Evolutionary conservation across 2,329 filamentous ascomycete genomes (phyloP).

Genomic region (Coniochaeta sp.): DNA sequence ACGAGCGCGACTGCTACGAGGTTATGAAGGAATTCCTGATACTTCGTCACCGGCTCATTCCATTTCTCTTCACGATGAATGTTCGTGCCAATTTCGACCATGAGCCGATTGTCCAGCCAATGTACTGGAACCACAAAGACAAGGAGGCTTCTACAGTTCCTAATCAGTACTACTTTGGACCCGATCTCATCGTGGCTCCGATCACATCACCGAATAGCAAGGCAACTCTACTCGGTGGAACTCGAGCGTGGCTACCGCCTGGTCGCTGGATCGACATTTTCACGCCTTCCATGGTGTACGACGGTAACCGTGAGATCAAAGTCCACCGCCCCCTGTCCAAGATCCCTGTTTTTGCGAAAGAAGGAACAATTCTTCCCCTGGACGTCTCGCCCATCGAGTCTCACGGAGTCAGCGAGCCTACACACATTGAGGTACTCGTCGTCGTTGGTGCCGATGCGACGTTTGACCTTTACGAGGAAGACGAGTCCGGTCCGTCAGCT

Average conservation of each 20-base stretch:
- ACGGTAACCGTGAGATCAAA: conserved; percentile 43
- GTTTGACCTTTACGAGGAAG: conserved; percentile 42
- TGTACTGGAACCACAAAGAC: conserved; percentile 51
- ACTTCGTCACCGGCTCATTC: conserved; percentile 50
- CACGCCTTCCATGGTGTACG: conserved; percentile 44
- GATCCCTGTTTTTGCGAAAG: conserved; percentile 44
- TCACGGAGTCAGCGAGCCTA: conserved; percentile 41
- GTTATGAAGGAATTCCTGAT: conserved; percentile 42
- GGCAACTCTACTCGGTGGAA: conserved; percentile 36
- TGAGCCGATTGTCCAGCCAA: conserved; percentile 48
- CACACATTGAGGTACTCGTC: conserved; percentile 38
- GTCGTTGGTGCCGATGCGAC: conserved; percentile 37
- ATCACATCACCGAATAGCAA: conserved; percentile 42
- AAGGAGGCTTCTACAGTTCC: conserved; percentile 47
- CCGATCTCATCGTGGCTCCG: conserved; percentile 46
- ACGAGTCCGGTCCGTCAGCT: not conserved
- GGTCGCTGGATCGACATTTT: conserved; percentile 50
- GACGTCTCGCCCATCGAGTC: conserved; percentile 32
- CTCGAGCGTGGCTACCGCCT: conserved; percentile 49
- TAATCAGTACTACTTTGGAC: conserved; percentile 54
- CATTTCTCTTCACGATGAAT: conserved; percentile 54
- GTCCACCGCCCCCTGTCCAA: conserved; percentile 41
- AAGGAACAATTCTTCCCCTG: conserved; percentile 51
- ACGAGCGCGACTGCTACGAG: conserved; percentile 33
- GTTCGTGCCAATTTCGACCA: conserved; percentile 31